Base-by-base conservation (phyloP, 1,284 basidiomycete species). In the Trametes polyzona region DNA sequence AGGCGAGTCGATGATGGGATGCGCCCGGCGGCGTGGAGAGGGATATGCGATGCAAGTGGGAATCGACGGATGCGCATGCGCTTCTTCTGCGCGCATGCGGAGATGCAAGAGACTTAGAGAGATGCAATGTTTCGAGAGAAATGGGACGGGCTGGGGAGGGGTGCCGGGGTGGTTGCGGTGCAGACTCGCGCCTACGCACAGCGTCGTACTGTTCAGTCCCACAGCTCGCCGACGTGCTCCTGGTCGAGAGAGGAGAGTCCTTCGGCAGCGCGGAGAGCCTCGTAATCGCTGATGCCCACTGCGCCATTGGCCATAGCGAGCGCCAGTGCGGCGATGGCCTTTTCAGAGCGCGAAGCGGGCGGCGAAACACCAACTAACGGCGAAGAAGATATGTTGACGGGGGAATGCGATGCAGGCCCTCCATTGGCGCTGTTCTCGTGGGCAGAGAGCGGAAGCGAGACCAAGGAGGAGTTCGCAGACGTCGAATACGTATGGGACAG, bases 281-380 rank as follows among this genome's bases (percentile, higher is more conserved):
- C 75, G 59, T 89, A 90, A 65, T 90, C 87, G 54, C 75, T 81
- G 37, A 90, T 71, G 39, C 85, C 79, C 3, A 83, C 86, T n/a
- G 87, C 86, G 32, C 87, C 88, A 61, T 82, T 88, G 6, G 85
- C 85, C 68, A 90, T 77, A 14, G 84, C 86, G 5, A 90, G 72
- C 44, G 76, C 79, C 17, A 89, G 74, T 14, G 83, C 84, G 21
- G 81, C 84, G 43, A 89, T 73, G n/a, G 81, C 81, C 65, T 84
- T 86, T 57, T 87, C 85, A 12, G 79, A 75, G 39, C 74, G 74
- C 35, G 79, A 74, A 11, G 79, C 61, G 8, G 62, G 57, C 23
- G 62, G 62, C 35, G 64, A 61, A 19, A 59, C 36, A 42, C 52
- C 33, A 7, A 43, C 39, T n/a, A 59, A 36, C 19, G 51, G 26